Percentiles rank a stretch among this genome's conserved stretches.
phyloP scores from a whole-genome alignment of 805 yeast genomes.

The Myxozyma lipomycoides region DNA sequence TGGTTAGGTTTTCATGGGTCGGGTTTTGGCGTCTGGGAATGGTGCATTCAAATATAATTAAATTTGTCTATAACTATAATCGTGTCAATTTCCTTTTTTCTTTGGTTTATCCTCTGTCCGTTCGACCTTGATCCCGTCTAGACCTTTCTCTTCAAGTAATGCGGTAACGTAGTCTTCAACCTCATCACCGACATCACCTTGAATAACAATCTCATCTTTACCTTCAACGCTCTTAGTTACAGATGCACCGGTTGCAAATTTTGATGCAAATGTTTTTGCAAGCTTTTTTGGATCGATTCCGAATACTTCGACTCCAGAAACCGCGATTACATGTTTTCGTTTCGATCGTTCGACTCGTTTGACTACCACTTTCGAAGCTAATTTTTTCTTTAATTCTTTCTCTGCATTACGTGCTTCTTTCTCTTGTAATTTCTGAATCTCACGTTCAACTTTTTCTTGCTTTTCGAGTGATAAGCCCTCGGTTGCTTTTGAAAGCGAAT shows the following conservation, averaged over 20 bases:
- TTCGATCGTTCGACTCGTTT: constrained; percentile 88
- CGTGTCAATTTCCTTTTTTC: constrained; percentile 45
- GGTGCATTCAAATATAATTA: not conserved
- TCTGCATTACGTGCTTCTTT: constrained; percentile 67
- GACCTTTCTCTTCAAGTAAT: constrained; percentile 73
- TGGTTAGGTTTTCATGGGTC: not conserved
- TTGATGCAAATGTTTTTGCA: constrained; percentile 87
- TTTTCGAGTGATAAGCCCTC: constrained; percentile 61
- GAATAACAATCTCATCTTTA: constrained; percentile 85
- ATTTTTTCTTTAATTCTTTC: constrained; percentile 71
- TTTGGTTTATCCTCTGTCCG: constrained; percentile 77
- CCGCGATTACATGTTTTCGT: constrained; percentile 80
- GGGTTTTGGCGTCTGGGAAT: not conserved
- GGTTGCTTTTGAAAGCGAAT: constrained; percentile 47
- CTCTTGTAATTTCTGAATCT: constrained; percentile 73
- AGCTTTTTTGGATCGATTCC: constrained; percentile 85
- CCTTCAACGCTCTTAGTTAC: constrained; percentile 87
- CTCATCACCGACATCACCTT: constrained; percentile 93
- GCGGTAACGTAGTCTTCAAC: constrained; percentile 71
- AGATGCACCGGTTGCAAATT: constrained; percentile 93
- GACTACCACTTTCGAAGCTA: constrained; percentile 74
- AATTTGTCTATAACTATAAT: not conserved
- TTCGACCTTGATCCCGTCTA: constrained; percentile 83
- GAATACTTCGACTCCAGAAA: constrained; percentile 82
- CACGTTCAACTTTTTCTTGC: constrained; percentile 77